Conservation (phyloP, 805 yeast species). For the Phaffomyces opuntiae region DNA sequence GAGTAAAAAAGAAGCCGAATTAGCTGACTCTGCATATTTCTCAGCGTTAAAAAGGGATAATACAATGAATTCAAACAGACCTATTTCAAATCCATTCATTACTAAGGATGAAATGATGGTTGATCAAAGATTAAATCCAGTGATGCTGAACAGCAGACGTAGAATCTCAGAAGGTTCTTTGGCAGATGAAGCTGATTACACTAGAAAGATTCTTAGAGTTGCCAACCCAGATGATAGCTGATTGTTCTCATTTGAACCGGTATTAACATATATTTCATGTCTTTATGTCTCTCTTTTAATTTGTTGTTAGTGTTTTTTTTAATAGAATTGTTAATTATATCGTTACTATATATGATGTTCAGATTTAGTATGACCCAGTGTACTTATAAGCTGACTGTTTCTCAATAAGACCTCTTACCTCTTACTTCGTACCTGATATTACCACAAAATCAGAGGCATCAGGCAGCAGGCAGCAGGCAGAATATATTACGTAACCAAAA, state of each 20-base stretch:
- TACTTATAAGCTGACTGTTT: too few species aligned
- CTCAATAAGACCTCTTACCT: too few species aligned
- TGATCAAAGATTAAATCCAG: constrained; percentile 67
- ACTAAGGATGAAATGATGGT: constrained; percentile 45
- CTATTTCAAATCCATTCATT: constrained; percentile 53
- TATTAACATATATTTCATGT: too few species aligned
- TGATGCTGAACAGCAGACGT: constrained; percentile 68
- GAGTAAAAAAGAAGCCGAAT: constrained; percentile 33
- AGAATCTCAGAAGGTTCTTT: constrained; percentile 80
- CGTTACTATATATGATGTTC: too few species aligned
- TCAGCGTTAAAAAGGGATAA: constrained; percentile 48
- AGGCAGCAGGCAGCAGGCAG: too few species aligned
- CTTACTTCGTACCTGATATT: too few species aligned
- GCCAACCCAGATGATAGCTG: constrained; percentile 80
- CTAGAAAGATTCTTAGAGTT: constrained; percentile 74
- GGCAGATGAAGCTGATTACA: constrained; percentile 79
- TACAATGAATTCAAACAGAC: constrained; percentile 15
- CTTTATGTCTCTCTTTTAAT: too few species aligned
- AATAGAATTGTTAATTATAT: too few species aligned
- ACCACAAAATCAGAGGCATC: too few species aligned
- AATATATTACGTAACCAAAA: too few species aligned
- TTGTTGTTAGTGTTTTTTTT: too few species aligned
- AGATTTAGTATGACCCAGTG: too few species aligned
- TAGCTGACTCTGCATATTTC: constrained; percentile 51
- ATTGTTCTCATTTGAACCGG: background rate